A percentile compares a stretch with the other conserved stretches of the same genome.
phyloP scores from a whole-genome alignment of 169 alveolate species.

The Plasmodium gonderi region DNA sequence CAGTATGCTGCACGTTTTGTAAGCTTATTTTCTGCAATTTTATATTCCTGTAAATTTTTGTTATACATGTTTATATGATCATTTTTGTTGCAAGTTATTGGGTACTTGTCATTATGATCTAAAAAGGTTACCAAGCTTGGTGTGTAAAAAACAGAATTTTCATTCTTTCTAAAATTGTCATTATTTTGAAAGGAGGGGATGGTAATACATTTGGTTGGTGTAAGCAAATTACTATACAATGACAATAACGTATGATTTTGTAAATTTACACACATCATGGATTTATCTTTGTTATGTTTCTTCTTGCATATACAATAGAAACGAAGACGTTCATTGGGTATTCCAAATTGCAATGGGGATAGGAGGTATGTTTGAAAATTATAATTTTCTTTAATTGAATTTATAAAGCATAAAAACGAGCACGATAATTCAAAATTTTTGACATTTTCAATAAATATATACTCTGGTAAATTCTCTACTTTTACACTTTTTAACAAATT shows the following conservation, averaged over 20 bases:
- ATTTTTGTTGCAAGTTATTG: neutral
- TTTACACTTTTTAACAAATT: slow-evolving; percentile 32
- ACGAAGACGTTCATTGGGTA: slow-evolving; percentile 73
- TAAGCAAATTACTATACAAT: slow-evolving; percentile 43
- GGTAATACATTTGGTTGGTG: slow-evolving; percentile 16
- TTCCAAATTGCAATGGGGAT: slow-evolving; percentile 65
- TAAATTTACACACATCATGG: neutral
- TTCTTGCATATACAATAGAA: slow-evolving; percentile 65
- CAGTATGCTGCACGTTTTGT: slow-evolving; percentile 25
- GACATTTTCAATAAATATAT: slow-evolving; percentile 71
- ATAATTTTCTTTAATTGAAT: slow-evolving; percentile 52
- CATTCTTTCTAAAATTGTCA: neutral
- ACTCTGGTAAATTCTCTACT: slow-evolving; percentile 37
- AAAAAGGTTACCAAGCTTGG: slow-evolving; percentile 48
- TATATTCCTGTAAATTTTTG: neutral
- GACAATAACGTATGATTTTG: neutral
- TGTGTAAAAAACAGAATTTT: slow-evolving; percentile 9
- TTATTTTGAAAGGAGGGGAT: neutral
- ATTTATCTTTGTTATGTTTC: neutral
- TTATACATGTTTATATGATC: slow-evolving; percentile 9
- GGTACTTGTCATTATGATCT: slow-evolving; percentile 29
- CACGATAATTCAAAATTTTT: slow-evolving; percentile 54
- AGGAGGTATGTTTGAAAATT: slow-evolving; percentile 52
- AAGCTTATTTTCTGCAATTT: neutral
- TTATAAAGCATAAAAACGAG: slow-evolving; percentile 58